Percentiles rank a stretch among this genome's conserved stretches.
Evolutionary conservation across 2,329 filamentous ascomycete genomes (phyloP).

Genomic region (Pseudofabraea citricarpa): DNA sequence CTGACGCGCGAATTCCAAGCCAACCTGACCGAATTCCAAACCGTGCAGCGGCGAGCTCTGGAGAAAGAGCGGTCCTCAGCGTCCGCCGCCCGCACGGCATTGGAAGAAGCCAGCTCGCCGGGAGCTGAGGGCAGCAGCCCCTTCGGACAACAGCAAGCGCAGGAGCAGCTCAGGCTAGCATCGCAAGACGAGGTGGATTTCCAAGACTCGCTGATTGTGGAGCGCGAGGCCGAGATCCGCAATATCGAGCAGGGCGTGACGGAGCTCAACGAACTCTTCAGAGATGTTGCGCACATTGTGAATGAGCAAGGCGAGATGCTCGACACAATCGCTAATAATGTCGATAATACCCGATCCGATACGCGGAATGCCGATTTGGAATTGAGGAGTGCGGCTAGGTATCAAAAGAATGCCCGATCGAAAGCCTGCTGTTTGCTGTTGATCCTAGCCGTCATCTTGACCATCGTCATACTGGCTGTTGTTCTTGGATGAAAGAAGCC

Average conservation of each 20-base stretch:
- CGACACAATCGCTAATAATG: constrained; percentile 82
- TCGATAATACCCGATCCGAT: constrained; percentile 75
- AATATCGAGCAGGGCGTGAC: constrained; percentile 96
- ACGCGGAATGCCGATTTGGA: constrained; percentile 83
- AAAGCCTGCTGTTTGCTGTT: constrained; percentile 91
- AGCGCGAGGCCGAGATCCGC: constrained; percentile 93
- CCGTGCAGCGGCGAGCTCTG: constrained; percentile 80
- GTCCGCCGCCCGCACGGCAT: constrained; percentile 73
- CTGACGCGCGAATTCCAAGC: constrained; percentile 89
- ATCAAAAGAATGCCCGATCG: constrained; percentile 92
- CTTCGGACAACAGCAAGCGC: constrained; percentile 54
- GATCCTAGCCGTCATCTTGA: constrained; percentile 82
- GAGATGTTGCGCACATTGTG: constrained; percentile 97
- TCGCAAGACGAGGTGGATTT: constrained; percentile 96
- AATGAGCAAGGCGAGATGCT: constrained; percentile 87
- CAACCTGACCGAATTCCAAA: constrained; percentile 85
- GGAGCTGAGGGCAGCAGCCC: constrained; percentile 29
- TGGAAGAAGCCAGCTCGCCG: constrained; percentile 53
- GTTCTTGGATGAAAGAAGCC: constrained; percentile 57
- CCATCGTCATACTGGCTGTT: constrained; percentile 84
- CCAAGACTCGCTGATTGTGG: constrained; percentile 90
- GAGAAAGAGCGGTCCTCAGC: constrained; percentile 90
- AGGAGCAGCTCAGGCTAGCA: constrained; percentile 76
- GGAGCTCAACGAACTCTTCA: constrained; percentile 93
- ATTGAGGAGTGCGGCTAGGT: constrained; percentile 76